Conservation (phyloP, 768 basidiomycete species). For the Ephemerocybe angulata region DNA sequence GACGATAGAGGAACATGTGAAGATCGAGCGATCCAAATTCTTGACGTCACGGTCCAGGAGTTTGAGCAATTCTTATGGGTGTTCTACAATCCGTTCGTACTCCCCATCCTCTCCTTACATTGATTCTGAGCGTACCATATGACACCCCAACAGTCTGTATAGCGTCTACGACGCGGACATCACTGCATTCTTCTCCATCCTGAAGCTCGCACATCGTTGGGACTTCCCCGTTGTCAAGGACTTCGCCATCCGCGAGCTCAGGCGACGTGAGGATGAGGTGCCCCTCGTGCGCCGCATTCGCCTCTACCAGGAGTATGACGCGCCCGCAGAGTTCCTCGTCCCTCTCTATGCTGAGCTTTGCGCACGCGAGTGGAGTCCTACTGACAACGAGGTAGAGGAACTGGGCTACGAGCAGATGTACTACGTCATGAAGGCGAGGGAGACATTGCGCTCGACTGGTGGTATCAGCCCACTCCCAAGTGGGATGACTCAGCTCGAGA, state of each 20-base stretch:
- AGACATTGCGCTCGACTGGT: constrained; percentile 33
- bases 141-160: constrained; percentile 41
- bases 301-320: constrained; percentile 49
- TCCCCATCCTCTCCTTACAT: background rate
- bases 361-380: constrained; percentile 45
- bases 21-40: constrained; percentile 7
- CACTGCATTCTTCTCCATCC: constrained; percentile 53
- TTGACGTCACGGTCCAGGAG: constrained; percentile 24
- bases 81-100: constrained; percentile 57
- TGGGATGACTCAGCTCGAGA: constrained; percentile 12
- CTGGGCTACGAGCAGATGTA: constrained; percentile 53
- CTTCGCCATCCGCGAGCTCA: constrained; percentile 58
- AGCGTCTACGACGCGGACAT: constrained; percentile 49
- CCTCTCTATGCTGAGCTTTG: constrained; percentile 56
- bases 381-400: constrained; percentile 47
- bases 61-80: constrained; percentile 58
- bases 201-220: constrained; percentile 57
- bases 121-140: constrained; percentile 20
- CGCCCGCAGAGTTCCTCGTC: constrained; percentile 46
- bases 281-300: constrained; percentile 30
- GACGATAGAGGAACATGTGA: constrained; percentile 13
- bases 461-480: constrained; percentile 18
- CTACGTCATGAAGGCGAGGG: constrained; percentile 47
- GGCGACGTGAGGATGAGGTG: constrained; percentile 25
- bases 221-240: constrained; percentile 51